Conservation (phyloP, 2,329 filamentous ascomycete species). For the Talaromyces sp. region DNA sequence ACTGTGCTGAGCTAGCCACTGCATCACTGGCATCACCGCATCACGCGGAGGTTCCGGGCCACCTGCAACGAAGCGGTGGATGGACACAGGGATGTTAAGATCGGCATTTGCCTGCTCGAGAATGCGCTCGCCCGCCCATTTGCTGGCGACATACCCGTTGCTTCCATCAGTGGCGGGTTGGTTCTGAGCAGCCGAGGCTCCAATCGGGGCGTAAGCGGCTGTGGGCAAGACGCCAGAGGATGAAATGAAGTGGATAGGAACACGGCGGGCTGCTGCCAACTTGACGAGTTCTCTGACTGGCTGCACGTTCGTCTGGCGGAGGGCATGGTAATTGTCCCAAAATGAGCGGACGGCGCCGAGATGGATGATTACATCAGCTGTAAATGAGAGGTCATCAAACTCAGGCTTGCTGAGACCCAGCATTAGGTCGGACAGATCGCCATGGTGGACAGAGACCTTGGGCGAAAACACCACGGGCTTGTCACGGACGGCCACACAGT, state of each 20-base stretch:
- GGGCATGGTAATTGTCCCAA: constrained; percentile 30
- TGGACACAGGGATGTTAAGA: constrained; percentile 14
- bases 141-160: constrained; percentile 40
- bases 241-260: constrained; percentile 40
- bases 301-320: constrained; percentile 29
- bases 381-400: constrained; percentile 29
- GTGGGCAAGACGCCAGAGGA: constrained; percentile 34
- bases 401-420: constrained; percentile 45
- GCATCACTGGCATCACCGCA: no score
- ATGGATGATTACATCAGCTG: constrained; percentile 57
- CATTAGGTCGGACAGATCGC: constrained; percentile 38
- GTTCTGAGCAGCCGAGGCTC: constrained; percentile 14
- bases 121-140: constrained; percentile 45
- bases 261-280: constrained; percentile 15
- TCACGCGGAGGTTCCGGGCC: no score
- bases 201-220: constrained; percentile 10
- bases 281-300: constrained; percentile 27
- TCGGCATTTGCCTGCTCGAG: constrained; percentile 31
- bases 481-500: constrained; percentile 46
- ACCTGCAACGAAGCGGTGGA: no score
- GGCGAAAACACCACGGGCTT: constrained; percentile 6
- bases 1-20: no score
- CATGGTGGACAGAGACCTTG: constrained; percentile 40
- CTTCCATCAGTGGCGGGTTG: constrained; percentile 28
- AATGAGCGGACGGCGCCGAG: constrained; percentile 47